Evolutionary conservation across 495 filamentous ascomycete genomes (phyloP).

Genomic region (Margaritispora aquatica): DNA sequence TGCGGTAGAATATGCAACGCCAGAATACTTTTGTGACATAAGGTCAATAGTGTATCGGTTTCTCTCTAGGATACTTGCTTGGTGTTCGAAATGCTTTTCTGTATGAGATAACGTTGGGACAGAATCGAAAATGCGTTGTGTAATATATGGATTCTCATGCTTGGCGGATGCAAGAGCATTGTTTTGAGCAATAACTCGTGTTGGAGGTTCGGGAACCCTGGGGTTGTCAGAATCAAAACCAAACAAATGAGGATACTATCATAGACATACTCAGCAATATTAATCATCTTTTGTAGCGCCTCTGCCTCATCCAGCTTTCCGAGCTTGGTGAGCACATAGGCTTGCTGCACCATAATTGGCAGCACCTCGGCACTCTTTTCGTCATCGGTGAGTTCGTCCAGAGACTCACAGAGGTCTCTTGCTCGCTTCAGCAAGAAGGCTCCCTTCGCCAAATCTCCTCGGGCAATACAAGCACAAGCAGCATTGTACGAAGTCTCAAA

Average conservation of each 20-base stretch:
- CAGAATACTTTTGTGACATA: conserved; percentile 69
- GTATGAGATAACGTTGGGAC: conserved; percentile 50
- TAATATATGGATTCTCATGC: conserved; percentile 67
- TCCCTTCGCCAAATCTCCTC: conserved; percentile 67
- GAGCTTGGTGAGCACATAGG: conserved; percentile 68
- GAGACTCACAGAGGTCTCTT: conserved; percentile 76
- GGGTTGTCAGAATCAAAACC: conserved; percentile 8
- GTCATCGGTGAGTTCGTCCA: conserved; percentile 75
- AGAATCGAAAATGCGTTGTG: conserved; percentile 60
- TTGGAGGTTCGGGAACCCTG: conserved; percentile 74
- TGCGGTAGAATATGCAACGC: conserved; percentile 60
- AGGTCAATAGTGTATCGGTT: conserved; percentile 71
- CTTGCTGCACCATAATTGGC: conserved; percentile 80
- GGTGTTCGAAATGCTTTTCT: conserved; percentile 73
- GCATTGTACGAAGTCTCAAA: conserved; percentile 95
- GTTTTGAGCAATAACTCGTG: conserved; percentile 69
- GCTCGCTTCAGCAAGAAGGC: conserved; percentile 78
- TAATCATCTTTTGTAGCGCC: conserved; percentile 56
- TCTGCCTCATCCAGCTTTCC: conserved; percentile 71
- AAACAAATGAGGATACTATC: not conserved
- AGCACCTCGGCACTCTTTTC: conserved; percentile 79
- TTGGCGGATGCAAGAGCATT: conserved; percentile 59
- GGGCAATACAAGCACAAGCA: conserved; percentile 78
- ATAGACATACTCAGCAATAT: conserved; percentile 50
- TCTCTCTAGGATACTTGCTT: conserved; percentile 57